phyloP scores from a whole-genome alignment of 768 basidiomycete species.

The Boletus rubroflammeus region DNA sequence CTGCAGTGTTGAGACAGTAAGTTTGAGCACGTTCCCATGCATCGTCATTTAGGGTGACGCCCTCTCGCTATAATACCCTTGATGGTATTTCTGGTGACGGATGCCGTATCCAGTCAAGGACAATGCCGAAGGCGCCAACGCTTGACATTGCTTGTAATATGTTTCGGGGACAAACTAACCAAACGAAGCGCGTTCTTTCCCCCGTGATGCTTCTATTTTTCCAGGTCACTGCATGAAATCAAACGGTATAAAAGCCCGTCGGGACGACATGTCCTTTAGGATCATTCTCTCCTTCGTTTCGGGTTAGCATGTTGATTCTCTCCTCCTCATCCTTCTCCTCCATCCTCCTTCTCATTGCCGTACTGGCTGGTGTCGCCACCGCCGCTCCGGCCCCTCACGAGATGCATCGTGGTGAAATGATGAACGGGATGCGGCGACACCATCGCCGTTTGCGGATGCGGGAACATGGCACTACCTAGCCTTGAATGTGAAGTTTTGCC shows the following conservation, averaged over 20 bases:
- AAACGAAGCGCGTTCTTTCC: neutral
- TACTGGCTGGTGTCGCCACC: neutral
- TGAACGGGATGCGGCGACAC: neutral
- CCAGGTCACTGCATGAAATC: neutral
- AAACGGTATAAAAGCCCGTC: conserved; percentile 4
- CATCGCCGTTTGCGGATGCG: neutral
- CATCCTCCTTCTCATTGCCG: conserved; percentile 1
- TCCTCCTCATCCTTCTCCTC: neutral
- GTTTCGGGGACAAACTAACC: neutral
- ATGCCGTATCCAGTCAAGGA: neutral
- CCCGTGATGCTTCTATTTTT: neutral
- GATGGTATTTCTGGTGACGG: neutral
- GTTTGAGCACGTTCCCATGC: neutral
- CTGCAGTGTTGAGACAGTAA: neutral
- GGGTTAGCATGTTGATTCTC: conserved; percentile 3
- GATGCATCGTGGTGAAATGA: neutral
- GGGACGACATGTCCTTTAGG: neutral
- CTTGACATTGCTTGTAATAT: neutral
- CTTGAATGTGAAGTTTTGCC: neutral
- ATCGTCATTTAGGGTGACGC: neutral
- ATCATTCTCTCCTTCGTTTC: neutral
- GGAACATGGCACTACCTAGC: neutral
- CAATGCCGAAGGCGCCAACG: neutral
- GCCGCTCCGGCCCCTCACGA: conserved; percentile 4
- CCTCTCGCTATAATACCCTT: neutral